Evolutionary conservation across 805 yeast genomes (phyloP).

Genomic region (Candida caryicola): DNA sequence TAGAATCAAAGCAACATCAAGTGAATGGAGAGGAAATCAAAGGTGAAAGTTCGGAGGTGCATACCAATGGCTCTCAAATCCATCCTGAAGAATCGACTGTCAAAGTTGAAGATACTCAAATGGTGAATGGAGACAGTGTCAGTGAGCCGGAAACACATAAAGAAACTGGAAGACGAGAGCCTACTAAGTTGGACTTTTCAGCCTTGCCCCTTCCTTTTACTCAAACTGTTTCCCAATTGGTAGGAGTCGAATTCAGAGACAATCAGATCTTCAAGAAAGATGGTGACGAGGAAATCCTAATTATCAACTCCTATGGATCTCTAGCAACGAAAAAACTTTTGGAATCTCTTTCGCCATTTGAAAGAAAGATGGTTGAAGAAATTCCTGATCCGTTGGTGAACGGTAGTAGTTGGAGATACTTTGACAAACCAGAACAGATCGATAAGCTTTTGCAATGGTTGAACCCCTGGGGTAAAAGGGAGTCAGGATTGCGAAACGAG

Average conservation of each 20-base stretch:
- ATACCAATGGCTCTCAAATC: not conserved
- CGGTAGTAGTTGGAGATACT: conserved; percentile 64
- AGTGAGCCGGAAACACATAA: not conserved
- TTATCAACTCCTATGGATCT: conserved; percentile 39
- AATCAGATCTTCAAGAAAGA: conserved; percentile 14
- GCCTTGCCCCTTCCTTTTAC: conserved; percentile 18
- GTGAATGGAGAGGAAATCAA: conserved; percentile 1
- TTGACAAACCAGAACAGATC: conserved; percentile 60
- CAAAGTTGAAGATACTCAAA: too few species aligned
- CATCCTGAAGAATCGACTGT: not conserved
- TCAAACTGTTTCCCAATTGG: conserved; percentile 25
- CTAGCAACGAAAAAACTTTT: conserved; percentile 7
- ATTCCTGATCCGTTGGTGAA: conserved; percentile 52
- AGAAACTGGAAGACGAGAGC: conserved; percentile 6
- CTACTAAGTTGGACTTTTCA: conserved; percentile 20
- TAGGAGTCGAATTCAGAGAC: conserved; percentile 27
- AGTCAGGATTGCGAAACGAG: conserved; percentile 63
- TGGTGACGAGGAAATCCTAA: conserved; percentile 14
- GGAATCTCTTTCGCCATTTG: conserved; percentile 31
- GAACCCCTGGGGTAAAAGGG: conserved; percentile 73
- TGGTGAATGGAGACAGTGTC: not conserved
- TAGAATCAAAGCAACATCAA: not conserved
- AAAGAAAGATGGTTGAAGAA: conserved; percentile 70
- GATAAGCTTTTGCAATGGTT: conserved; percentile 61
- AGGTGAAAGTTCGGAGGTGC: not conserved